Conservation (phyloP, 2,329 filamentous ascomycete species). For the Cladosporium colombiae region DNA sequence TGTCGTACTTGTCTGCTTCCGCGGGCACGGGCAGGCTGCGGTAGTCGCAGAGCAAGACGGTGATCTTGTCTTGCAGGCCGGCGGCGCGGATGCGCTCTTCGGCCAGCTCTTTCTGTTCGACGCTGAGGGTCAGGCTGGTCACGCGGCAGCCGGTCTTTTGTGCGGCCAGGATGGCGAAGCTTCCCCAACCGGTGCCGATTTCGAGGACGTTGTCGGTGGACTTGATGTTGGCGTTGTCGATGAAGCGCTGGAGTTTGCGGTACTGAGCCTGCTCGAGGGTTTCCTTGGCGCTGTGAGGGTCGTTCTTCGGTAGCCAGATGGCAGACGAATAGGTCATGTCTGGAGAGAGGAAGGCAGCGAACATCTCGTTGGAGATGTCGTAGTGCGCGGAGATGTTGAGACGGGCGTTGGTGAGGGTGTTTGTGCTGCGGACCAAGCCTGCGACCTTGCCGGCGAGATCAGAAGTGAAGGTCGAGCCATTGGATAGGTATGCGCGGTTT, state of each 20-base stretch:
- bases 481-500: slow-evolving; percentile 61
- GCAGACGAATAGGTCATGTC: slow-evolving; percentile 78
- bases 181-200: slow-evolving; percentile 76
- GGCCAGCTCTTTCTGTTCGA: slow-evolving; percentile 68
- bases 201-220: slow-evolving; percentile 69
- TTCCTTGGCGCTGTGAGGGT: slow-evolving; percentile 51
- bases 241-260: slow-evolving; percentile 66
- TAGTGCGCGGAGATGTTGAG: slow-evolving; percentile 73
- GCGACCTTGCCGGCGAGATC: slow-evolving; percentile 60
- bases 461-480: slow-evolving; percentile 64
- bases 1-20: slow-evolving; percentile 57
- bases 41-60: slow-evolving; percentile 70
- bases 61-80: slow-evolving; percentile 61
- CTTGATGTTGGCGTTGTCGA: slow-evolving; percentile 65
- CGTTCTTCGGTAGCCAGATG: slow-evolving; percentile 58
- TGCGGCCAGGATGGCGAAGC: slow-evolving; percentile 70
- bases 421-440: slow-evolving; percentile 51
- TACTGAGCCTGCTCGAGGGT: slow-evolving; percentile 66
- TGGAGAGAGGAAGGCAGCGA: slow-evolving; percentile 69
- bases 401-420: slow-evolving; percentile 55
- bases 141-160: slow-evolving; percentile 66
- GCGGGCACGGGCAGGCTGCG: slow-evolving; percentile 58
- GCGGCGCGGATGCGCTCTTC: slow-evolving; percentile 64
- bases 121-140: slow-evolving; percentile 67
- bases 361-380: slow-evolving; percentile 76